Evolutionary conservation across 2,329 filamentous ascomycete genomes (phyloP), one percentile per base, ranked within the genome.

Genomic region (Fonsecaea pugnacius): DNA sequence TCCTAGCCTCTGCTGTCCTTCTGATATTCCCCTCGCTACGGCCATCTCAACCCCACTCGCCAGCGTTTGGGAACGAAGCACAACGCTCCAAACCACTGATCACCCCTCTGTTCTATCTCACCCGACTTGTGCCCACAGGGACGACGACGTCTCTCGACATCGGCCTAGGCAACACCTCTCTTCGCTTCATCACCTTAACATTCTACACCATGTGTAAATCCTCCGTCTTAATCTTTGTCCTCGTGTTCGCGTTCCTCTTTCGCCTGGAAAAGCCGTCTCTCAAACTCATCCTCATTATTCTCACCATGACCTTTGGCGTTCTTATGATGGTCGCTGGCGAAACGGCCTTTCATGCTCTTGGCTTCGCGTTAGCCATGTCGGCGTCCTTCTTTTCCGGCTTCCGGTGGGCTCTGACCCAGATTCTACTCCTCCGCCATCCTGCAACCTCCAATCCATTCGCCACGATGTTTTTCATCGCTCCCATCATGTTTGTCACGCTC

Each of bases 161-260:
- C 77, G 95, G 95, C 14, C 80, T 99, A 64, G 95, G 95, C 68
- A 99, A 99, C 75, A 96, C 92, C 77, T 96, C 92, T 59, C 83
- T 99, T 72, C 95, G 94, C 77, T 97, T 96, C 76, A 98, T 99
- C 72, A 93, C 91, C 48, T 86, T 99, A 70, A 97, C 94, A 9
- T 99, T 99, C 76, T 96, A 96, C 78, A 99, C 95, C 65, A 98
- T 99, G 95, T 98, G 95, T 80, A 99, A 99, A 84, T 98, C 94
- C 5, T 97, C 93, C 9, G 91, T 94, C 16, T 85, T 99, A 24
- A 93, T 91, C 51, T 99, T 98, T 75, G 95, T 99, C 60, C 88
- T 99, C 24, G 78, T 96, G 55, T 99, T 99, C 75, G 95, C 95
- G 67, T 96, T 99, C 74, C 76, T 96, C 54, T 98, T 99, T 81